These are phyloP conservation scores for Vitis rotundifolia DNA, from an alignment of 164 flowering plant genomes.

Conservation along the genomic window DNA sequence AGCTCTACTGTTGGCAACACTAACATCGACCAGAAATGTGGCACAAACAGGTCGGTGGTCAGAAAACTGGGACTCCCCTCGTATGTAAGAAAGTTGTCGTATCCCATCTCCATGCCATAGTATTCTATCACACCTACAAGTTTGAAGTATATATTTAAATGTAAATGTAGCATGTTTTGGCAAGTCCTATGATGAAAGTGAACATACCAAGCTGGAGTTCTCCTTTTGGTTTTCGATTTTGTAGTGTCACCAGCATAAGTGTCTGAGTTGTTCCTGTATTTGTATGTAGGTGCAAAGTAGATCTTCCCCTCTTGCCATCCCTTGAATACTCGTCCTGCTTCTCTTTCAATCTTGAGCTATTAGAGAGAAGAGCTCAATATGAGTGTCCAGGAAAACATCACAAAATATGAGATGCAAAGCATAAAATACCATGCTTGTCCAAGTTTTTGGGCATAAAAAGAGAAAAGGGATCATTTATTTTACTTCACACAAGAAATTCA, in stretches of 20 bases:
- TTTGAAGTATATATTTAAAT: background rate
- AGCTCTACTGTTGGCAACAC: slow-evolving; percentile 16
- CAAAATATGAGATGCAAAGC: background rate
- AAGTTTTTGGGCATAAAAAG: no score
- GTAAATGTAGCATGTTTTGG: background rate
- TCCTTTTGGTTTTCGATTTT: slow-evolving; percentile 57
- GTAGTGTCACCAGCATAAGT: slow-evolving; percentile 64
- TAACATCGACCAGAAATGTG: slow-evolving; percentile 56
- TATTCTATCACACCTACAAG: slow-evolving; percentile 82
- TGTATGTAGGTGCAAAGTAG: slow-evolving; percentile 85
- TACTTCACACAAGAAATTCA: no score
- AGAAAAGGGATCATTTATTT: no score
- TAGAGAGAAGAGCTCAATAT: background rate
- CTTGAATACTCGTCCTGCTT: slow-evolving; percentile 74
- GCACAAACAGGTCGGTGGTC: slow-evolving; percentile 90
- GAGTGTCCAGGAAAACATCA: background rate
- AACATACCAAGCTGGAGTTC: slow-evolving; percentile 91
- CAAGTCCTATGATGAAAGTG: background rate
- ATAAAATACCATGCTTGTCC: no score
- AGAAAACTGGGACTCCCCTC: slow-evolving; percentile 67
- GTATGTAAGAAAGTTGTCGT: slow-evolving; percentile 50
- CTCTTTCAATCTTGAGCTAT: slow-evolving; percentile 78
- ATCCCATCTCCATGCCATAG: slow-evolving; percentile 80
- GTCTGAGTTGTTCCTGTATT: slow-evolving; percentile 72
- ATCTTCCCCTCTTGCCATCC: slow-evolving; percentile 89